These are phyloP conservation scores for Fusarium newnesense DNA, from an alignment of 2,329 filamentous ascomycete genomes.

Conservation along the genomic window DNA sequence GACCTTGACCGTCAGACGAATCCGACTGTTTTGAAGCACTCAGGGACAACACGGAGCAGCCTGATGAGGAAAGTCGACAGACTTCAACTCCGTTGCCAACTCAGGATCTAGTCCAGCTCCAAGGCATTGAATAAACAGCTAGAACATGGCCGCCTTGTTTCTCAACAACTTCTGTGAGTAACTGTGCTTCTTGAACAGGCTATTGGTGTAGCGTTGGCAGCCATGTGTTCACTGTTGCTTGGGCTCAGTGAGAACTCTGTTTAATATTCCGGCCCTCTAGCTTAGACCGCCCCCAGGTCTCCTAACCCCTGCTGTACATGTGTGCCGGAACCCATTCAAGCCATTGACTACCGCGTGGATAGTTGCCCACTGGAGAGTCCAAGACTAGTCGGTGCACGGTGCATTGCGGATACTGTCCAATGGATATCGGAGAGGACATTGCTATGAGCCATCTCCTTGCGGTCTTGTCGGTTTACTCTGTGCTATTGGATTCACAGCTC, in stretches of 20 bases:
- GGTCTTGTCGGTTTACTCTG: neutral
- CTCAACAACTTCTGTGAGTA: neutral
- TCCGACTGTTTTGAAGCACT: constrained; percentile 1
- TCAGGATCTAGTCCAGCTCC: neutral
- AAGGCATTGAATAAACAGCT: neutral
- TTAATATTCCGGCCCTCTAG: constrained; percentile 2
- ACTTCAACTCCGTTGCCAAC: constrained; percentile 7
- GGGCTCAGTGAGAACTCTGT: constrained; percentile 10
- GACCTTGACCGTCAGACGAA: neutral
- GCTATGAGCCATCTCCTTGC: neutral
- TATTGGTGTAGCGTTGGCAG: constrained; percentile 17
- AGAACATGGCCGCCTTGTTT: neutral
- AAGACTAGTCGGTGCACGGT: neutral
- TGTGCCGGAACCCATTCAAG: neutral
- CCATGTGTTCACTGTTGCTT: constrained; percentile 6
- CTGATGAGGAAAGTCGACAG: constrained; percentile 20
- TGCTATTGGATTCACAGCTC: constrained; percentile 3
- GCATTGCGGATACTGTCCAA: neutral
- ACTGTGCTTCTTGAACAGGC: constrained; percentile 8
- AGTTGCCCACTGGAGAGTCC: neutral
- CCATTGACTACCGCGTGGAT: constrained; percentile 1
- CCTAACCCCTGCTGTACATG: constrained; percentile 5
- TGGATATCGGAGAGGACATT: neutral
- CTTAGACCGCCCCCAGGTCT: constrained; percentile 8
- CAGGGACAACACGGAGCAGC: constrained; percentile 9